Evolutionary conservation across 1,284 basidiomycete species (phyloP), one percentile per base, ranked within the genome.

Genomic region (Cryptococcus sp.): DNA sequence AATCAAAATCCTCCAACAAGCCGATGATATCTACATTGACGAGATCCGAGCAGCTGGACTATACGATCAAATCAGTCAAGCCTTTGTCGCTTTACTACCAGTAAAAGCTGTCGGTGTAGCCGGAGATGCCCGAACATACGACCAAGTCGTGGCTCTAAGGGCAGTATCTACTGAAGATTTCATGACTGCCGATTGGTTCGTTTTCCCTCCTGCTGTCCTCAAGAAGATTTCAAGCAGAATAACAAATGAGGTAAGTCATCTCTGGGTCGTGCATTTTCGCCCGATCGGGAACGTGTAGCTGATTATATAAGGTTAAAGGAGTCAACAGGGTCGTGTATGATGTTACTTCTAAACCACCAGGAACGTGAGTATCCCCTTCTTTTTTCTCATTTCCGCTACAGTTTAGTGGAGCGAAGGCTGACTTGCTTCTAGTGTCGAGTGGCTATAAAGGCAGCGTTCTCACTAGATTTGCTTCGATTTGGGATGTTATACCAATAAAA

Each of bases 151-250:
- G 55, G 88, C 88, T 1, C 78, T 97, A 47, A 83, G 92, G 52
- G 92, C 92, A 22, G 92, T 97, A 16, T 85, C 88, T 67, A 86
- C 89, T 14, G 91, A 96, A 72, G 92, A 96, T 75, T 96, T 96
- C 70, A 97, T 96, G 92, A 96, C 92, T 9, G 92, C 92, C 31
- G 91, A 96, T 74, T 96, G 92, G 91, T 93, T 88, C 77, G 85
- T 90, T 24, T 99, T 98, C 82, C 92, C 94, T n/a, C 78, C 90
- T 19, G 86, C 88, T 43, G 86, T 98, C 18, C 77, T 99, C 54
- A 84, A 87, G 63, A 85, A 86, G 66, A 92, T 98, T 64, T 97
- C 92, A 19, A 94, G 91, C 50, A 83, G 96, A 50, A 98, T 99
- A 67, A 99, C 96, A 42, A 99, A 98, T 76, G 96, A 99, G 77